A percentile compares a stretch with the other conserved stretches of the same genome.
These are phyloP conservation scores for Brassica rapa DNA, from an alignment of 345 rosid genomes.

Conservation along the genomic window DNA sequence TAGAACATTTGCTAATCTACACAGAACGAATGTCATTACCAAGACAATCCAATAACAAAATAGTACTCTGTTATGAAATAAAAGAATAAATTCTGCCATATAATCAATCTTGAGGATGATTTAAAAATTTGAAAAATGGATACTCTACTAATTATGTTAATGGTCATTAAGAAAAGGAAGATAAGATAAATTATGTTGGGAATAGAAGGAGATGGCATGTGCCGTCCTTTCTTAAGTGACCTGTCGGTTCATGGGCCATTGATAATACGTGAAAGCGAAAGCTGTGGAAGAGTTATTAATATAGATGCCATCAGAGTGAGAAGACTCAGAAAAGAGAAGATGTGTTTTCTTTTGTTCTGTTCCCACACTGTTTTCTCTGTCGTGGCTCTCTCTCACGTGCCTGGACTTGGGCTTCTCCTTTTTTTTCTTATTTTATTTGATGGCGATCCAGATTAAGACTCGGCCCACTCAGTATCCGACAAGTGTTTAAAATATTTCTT, in stretches of 20 bases:
- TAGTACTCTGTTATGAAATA: too few relatives aligned
- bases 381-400: conserved; percentile 42
- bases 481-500: background rate
- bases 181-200: conserved; percentile 27
- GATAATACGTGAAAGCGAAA: conserved; percentile 42
- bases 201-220: conserved; percentile 35
- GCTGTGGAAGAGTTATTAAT: conserved; percentile 28
- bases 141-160: background rate
- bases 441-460: conserved; percentile 36
- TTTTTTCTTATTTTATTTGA: background rate
- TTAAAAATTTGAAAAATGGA: background rate
- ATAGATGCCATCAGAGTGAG: conserved; percentile 5
- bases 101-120: background rate
- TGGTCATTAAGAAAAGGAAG: conserved; percentile 11
- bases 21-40: background rate
- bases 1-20: background rate
- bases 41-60: background rate
- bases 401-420: conserved; percentile 2
- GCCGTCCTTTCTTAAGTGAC: conserved; percentile 35
- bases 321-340: conserved; percentile 26
- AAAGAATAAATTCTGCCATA: background rate
- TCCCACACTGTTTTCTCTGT: conserved; percentile 29
- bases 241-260: conserved; percentile 45
- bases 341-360: conserved; percentile 44
- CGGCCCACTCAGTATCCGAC: conserved; percentile 28